These are phyloP conservation scores for Globisporangium viniferum DNA, from an alignment of 352 stramenopile genomes.

Conservation along the genomic window DNA sequence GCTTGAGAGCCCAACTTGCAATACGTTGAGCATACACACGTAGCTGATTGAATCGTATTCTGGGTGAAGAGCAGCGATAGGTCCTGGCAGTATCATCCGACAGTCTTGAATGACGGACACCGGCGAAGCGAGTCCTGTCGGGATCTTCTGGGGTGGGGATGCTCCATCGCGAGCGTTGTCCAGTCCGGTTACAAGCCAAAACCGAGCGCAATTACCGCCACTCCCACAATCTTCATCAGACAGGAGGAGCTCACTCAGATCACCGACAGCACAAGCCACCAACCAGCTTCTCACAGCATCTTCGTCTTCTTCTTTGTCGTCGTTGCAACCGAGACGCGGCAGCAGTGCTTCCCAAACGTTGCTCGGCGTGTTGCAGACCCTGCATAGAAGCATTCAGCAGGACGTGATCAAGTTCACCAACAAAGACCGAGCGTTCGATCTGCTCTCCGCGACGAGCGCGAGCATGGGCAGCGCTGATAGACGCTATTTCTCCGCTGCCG, in stretches of 20 bases:
- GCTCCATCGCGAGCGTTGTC: background rate
- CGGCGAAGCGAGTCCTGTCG: constrained; percentile 15
- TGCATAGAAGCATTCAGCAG: constrained; percentile 39
- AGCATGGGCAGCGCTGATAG: background rate
- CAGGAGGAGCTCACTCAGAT: background rate
- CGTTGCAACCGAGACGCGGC: constrained; percentile 1
- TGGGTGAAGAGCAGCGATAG: background rate
- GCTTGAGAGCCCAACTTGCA: background rate
- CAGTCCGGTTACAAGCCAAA: background rate
- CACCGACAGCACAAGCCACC: background rate
- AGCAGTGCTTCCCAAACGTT: constrained; percentile 25
- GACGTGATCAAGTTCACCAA: constrained; percentile 35
- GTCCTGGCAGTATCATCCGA: background rate
- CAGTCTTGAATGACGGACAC: constrained; percentile 1
- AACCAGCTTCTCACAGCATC: background rate
- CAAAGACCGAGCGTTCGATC: constrained; percentile 27
- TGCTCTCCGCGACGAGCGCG: constrained; percentile 7
- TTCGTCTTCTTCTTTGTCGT: background rate
- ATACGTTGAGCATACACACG: too few relatives aligned
- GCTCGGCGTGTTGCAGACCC: constrained; percentile 41
- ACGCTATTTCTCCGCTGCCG: constrained; percentile 24
- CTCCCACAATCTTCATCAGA: background rate
- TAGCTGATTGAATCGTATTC: background rate
- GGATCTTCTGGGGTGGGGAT: constrained; percentile 29
- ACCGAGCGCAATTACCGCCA: constrained; percentile 1